Evolutionary conservation across 768 basidiomycete genomes (phyloP).

Genomic region (Cantharellus anzutake): DNA sequence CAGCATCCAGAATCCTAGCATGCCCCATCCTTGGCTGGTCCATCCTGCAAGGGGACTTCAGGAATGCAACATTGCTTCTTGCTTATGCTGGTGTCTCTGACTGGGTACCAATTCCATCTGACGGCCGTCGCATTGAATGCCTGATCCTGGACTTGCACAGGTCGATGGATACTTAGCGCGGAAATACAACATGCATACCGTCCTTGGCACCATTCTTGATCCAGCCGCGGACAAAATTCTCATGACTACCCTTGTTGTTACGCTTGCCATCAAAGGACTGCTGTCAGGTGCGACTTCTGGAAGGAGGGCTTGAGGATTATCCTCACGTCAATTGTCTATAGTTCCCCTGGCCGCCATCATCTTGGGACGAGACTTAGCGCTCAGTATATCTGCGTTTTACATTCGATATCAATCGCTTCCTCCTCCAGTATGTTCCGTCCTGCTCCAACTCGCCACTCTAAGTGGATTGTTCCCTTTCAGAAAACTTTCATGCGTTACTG

Average conservation of each 20-base stretch:
- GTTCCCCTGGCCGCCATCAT: slow-evolving; percentile 76
- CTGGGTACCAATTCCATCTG: slow-evolving; percentile 28
- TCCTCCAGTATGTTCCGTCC: slow-evolving; percentile 41
- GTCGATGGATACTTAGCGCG: slow-evolving; percentile 84
- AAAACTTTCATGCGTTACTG: slow-evolving; percentile 89
- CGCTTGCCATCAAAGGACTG: slow-evolving; percentile 64
- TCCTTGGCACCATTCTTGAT: slow-evolving; percentile 90
- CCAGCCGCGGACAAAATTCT: slow-evolving; percentile 93
- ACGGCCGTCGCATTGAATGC: background rate
- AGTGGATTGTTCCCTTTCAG: slow-evolving; percentile 21
- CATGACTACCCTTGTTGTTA: slow-evolving; percentile 83
- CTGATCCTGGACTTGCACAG: slow-evolving; percentile 24
- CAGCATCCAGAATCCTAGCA: slow-evolving; percentile 66
- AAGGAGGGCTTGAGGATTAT: background rate
- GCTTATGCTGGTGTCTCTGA: slow-evolving; percentile 89
- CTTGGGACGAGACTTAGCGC: slow-evolving; percentile 70
- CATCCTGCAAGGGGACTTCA: slow-evolving; percentile 63
- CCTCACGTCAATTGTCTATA: slow-evolving; percentile 15
- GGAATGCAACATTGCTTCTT: slow-evolving; percentile 62
- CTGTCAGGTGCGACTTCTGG: slow-evolving; percentile 43
- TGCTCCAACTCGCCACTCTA: background rate
- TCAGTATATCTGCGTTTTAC: slow-evolving; percentile 80
- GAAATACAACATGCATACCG: slow-evolving; percentile 66
- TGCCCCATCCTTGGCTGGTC: slow-evolving; percentile 89
- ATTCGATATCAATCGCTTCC: slow-evolving; percentile 84